Conservation (phyloP, 345 rosid species). For the Pugionium cornutum region DNA sequence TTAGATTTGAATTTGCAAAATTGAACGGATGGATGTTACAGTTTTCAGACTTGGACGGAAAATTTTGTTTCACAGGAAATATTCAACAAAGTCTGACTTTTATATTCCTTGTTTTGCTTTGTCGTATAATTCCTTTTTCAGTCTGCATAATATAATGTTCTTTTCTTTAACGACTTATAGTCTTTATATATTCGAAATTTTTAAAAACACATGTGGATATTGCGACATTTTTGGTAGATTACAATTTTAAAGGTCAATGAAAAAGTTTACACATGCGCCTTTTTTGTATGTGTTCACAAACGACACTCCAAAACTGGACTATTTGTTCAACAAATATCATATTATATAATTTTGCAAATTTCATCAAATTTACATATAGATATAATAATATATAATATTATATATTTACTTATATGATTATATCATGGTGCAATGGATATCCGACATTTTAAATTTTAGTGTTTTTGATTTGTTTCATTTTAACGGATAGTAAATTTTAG, state of each 20-base stretch:
- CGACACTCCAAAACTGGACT: too few species aligned
- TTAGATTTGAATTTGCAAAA: not conserved
- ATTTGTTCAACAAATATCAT: too few species aligned
- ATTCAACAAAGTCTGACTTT: slow-evolving; percentile 35
- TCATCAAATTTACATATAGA: too few species aligned
- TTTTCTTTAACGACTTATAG: slow-evolving; percentile 27
- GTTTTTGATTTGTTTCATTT: too few species aligned
- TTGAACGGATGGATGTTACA: not conserved
- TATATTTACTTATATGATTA: too few species aligned
- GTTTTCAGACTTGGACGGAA: slow-evolving; percentile 24
- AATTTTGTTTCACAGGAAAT: slow-evolving; percentile 27
- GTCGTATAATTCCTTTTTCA: slow-evolving; percentile 6
- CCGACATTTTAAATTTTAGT: too few species aligned
- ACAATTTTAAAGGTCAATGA: slow-evolving; percentile 1
- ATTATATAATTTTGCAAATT: too few species aligned
- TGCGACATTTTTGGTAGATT: not conserved
- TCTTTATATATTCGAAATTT: not conserved
- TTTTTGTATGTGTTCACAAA: too few species aligned
- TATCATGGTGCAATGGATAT: too few species aligned
- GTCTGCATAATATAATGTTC: not conserved
- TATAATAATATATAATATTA: too few species aligned
- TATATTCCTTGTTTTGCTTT: not conserved
- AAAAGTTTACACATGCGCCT: slow-evolving; percentile 1
- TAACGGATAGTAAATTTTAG: not conserved
- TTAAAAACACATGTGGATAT: not conserved